Percentiles rank a stretch among this genome's conserved stretches.
phyloP scores from a whole-genome alignment of 2,329 filamentous ascomycete species.

The Fusarium newnesense region DNA sequence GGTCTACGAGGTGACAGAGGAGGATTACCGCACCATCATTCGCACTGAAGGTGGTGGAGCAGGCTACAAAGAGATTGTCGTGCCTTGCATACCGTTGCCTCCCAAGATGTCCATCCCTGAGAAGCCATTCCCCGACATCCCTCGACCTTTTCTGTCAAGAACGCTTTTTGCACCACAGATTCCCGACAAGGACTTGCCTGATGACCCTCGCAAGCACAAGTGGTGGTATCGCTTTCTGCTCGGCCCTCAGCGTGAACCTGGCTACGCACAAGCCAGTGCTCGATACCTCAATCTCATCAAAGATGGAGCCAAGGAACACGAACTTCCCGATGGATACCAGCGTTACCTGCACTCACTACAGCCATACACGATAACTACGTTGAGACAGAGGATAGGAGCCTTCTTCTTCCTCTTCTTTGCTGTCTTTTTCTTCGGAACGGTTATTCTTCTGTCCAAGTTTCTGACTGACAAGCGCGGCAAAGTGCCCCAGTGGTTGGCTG shows the following conservation, averaged over 20 bases:
- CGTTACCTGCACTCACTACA: slow-evolving; percentile 75
- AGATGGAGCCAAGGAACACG: slow-evolving; percentile 81
- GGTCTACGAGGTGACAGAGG: slow-evolving; percentile 89
- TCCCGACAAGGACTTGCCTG: slow-evolving; percentile 48
- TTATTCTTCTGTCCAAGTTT: slow-evolving; percentile 57
- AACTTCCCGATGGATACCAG: slow-evolving; percentile 82
- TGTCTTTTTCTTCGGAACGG: slow-evolving; percentile 63
- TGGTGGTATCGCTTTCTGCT: slow-evolving; percentile 60
- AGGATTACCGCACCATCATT: slow-evolving; percentile 87
- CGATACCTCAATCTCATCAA: slow-evolving; percentile 86
- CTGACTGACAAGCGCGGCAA: slow-evolving; percentile 74
- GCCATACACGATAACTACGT: slow-evolving; percentile 76
- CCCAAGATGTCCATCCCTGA: slow-evolving; percentile 69
- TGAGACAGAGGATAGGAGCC: slow-evolving; percentile 73
- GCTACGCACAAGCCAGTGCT: slow-evolving; percentile 83
- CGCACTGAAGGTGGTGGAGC: slow-evolving; percentile 89
- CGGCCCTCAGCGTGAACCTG: slow-evolving; percentile 65
- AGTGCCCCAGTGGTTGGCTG: slow-evolving; percentile 73
- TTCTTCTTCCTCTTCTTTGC: slow-evolving; percentile 70
- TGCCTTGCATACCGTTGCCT: slow-evolving; percentile 79
- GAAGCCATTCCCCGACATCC: slow-evolving; percentile 61
- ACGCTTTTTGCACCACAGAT: slow-evolving; percentile 79
- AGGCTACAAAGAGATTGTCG: slow-evolving; percentile 84
- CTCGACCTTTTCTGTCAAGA: slow-evolving; percentile 80
- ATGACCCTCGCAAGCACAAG: slow-evolving; percentile 48